Base-by-base conservation (phyloP, 2,329 filamentous ascomycete genomes). In the Aspergillus unguis region DNA sequence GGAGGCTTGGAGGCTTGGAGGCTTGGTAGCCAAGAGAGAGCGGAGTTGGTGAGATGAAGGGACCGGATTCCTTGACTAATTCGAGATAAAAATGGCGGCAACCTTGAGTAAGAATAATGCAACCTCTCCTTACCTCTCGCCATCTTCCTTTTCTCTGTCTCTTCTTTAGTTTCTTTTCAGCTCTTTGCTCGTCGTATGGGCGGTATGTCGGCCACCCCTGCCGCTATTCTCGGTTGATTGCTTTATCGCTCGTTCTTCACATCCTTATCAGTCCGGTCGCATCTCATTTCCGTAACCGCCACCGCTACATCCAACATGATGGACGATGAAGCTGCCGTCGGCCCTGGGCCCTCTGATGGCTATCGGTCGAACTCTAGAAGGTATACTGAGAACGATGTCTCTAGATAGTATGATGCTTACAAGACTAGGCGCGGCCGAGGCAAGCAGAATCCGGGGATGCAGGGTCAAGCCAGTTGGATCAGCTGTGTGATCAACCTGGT, bases 401-500 rank as follows among this genome's bases (percentile, higher is more conserved):
- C 27, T 23, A 27, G 35, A 33, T 44, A 25, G 11, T 52, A 41
- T 48, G 35, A 40, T 29, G 53, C 50, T 58, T 38, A 55, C 51
- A n/a, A 25, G 31, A 17, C 38, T 53, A 73, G 71, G 54, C 66
- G 67, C 57, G 59, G 56, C n/a, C 56, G 85, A 66, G 82, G 80
- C 58, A 85, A 86, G 64, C 91, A 91, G 74, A 84, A 88, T 71
- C 82, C 80, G 52, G 87, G 87, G 46, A 68, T 74, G 38, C 73
- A 72, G 55, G 92, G 94, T 50, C 83, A 92, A 67, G 94, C 94
- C 62, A 88, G 89, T 62, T 95, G 89, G 84, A 72, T 87, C 49
- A 96, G 91, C 75, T 96, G 92, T 69, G 87, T 94, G 60, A 87
- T 97, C 75, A 99, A 99, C 71, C 79, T 99, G 59, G 80, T 97